phyloP scores from a whole-genome alignment of 257 asterid species.

The Solanum chilense region DNA sequence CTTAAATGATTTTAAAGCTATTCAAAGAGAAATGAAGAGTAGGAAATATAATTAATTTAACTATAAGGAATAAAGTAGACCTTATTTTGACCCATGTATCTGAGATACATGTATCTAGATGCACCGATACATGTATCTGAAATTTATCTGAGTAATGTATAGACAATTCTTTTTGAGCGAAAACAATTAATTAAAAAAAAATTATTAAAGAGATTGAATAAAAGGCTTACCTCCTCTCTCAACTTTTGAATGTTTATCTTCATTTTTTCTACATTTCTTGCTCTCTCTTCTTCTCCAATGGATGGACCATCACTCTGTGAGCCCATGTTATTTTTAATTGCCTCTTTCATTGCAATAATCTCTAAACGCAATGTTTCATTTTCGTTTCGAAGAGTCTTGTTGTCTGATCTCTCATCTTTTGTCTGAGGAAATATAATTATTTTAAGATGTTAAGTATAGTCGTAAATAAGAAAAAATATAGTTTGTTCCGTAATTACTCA shows the following conservation, averaged over 20 bases:
- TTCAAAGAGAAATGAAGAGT: not conserved
- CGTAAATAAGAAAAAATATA: not conserved
- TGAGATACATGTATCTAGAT: not conserved
- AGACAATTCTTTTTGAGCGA: not conserved
- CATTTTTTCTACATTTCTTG: not conserved
- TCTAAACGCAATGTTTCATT: constrained; percentile 39
- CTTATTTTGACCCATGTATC: not conserved
- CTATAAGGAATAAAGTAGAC: not conserved
- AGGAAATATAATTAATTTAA: too few relatives aligned
- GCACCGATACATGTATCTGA: not conserved
- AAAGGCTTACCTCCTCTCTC: not conserved
- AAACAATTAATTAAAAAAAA: not conserved
- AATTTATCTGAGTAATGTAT: not conserved
- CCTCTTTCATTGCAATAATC: constrained; percentile 39
- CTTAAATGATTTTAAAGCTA: not conserved
- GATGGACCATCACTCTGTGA: constrained; percentile 25
- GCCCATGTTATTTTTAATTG: constrained; percentile 23
- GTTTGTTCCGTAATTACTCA: not conserved
- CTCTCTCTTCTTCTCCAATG: constrained; percentile 27
- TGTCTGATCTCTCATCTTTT: constrained; percentile 38
- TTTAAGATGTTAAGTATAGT: not conserved
- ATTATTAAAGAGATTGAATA: not conserved
- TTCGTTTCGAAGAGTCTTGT: constrained; percentile 29
- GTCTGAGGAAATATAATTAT: constrained; percentile 18
- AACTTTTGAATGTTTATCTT: not conserved